phyloP scores from a whole-genome alignment of 495 filamentous ascomycete species.

The Penicillium malachiteum region DNA sequence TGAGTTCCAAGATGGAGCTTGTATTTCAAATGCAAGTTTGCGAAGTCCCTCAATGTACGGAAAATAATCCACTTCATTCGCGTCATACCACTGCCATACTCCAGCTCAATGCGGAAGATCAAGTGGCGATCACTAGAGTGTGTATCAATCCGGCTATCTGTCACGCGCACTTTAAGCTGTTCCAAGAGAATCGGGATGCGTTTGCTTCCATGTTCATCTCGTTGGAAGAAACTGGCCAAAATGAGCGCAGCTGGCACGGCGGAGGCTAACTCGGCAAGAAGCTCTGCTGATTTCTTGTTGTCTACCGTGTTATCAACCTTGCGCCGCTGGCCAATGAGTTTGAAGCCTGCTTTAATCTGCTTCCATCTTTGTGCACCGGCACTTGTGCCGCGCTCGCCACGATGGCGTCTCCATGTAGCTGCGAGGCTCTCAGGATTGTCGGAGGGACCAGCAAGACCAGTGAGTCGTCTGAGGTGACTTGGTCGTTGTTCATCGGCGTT shows the following conservation, averaged over 20 bases:
- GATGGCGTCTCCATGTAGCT: constrained; percentile 54
- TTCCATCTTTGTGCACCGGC: constrained; percentile 83
- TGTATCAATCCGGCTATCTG: constrained; percentile 68
- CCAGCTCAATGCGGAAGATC: constrained; percentile 86
- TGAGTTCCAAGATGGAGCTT: constrained; percentile 79
- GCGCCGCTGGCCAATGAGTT: constrained; percentile 72
- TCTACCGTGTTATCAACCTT: constrained; percentile 83
- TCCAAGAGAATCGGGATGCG: constrained; percentile 92
- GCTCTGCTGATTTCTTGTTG: constrained; percentile 90
- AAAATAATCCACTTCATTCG: constrained; percentile 97
- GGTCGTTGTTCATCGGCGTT: constrained; percentile 57
- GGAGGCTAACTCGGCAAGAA: constrained; percentile 92
- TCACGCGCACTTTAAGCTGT: constrained; percentile 86
- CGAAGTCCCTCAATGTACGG: constrained; percentile 81
- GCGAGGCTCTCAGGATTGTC: constrained; percentile 52
- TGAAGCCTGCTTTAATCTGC: constrained; percentile 79
- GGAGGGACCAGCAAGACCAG: constrained; percentile 62
- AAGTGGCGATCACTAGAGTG: constrained; percentile 74
- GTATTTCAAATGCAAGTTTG: constrained; percentile 91
- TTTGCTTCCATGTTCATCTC: constrained; percentile 93
- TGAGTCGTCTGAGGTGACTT: constrained; percentile 72
- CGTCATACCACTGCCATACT: constrained; percentile 93
- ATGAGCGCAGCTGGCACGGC: constrained; percentile 90
- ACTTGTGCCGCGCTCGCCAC: constrained; percentile 63
- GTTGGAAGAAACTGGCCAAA: constrained; percentile 92